Base-by-base conservation (phyloP, 441 rosid genomes). In the Bocquillonia castaneifolia region DNA sequence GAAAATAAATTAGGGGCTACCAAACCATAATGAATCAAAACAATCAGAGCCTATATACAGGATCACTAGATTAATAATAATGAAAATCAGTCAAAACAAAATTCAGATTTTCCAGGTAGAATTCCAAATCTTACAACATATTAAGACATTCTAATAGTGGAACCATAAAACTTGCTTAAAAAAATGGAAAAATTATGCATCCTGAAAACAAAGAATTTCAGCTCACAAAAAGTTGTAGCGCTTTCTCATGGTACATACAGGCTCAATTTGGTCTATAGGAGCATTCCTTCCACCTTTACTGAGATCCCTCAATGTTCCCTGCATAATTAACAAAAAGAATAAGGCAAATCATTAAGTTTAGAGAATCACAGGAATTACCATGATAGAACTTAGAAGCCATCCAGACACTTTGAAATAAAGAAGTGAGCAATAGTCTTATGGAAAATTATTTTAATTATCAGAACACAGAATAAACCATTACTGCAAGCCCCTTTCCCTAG, bases 281-380 rank as follows among this genome's bases (percentile, higher is more conserved):
- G 76, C 74, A 67, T 55, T 85, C 76, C 85, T 86, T 71, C 79
- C 91, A 52, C 93, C 91, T 79, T 83, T 88, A 68, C 81, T 83
- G 71, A 88, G 88, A 75, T 86, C 86, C 74, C 91, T 81, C 63
- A 88, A 67, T 51, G 88, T 88, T 74, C 91, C 91, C 94, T 86
- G 82, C 75, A 70, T 13, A 78, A 48, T 66, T 63, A 77, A 66
- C 55, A 73, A 18, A 73, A 15, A 8, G 29, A 17, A 72, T 73
- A 56, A 22, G 32, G 34, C 36, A 31, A 62, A 68, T 40, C 69
- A 70, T 29, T 32, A 61, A 29, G n/a, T 45, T 63, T 20, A 31
- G 6, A 47, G 22, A 57, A 34, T 36, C 10, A 50, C 40, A 64
- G 48, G 44, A 28, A 26, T 60, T 37, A 34, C 6, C 47, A 32